phyloP scores from a whole-genome alignment of 345 rosid genomes.

The Punica granatum region DNA sequence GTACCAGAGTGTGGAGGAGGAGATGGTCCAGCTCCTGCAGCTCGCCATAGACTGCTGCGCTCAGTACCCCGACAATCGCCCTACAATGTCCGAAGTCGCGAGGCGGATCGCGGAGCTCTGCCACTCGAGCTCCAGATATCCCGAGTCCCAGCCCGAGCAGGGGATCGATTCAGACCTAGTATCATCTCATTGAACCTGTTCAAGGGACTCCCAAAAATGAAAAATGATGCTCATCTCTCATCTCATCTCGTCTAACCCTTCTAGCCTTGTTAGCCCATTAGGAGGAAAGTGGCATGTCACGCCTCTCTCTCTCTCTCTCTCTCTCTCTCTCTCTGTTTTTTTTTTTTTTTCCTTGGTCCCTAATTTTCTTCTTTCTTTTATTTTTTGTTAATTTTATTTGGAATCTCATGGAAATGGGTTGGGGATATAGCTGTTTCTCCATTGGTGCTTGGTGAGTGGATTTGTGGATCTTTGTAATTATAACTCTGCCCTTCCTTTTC shows the following conservation, averaged over 20 bases:
- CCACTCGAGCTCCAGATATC: conserved; percentile 21
- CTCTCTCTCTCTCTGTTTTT: neutral
- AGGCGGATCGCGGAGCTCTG: conserved; percentile 47
- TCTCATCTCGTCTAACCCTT: neutral
- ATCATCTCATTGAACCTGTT: neutral
- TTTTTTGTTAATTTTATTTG: no score
- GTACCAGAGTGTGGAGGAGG: conserved; percentile 65
- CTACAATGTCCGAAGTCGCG: conserved; percentile 57
- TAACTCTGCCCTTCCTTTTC: neutral
- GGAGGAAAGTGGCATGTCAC: neutral
- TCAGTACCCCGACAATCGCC: conserved; percentile 76
- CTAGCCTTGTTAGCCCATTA: neutral
- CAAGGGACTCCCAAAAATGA: neutral
- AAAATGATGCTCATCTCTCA: neutral
- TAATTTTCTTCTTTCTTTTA: neutral
- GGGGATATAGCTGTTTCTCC: conserved; percentile 2
- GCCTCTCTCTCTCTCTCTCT: neutral
- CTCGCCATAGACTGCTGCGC: conserved; percentile 79
- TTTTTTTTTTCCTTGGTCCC: neutral
- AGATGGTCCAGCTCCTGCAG: conserved; percentile 81
- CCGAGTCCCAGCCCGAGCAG: conserved; percentile 20
- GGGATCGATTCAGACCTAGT: conserved; percentile 14
- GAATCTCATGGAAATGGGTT: neutral
- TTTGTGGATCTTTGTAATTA: conserved; percentile 2
- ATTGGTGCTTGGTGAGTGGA: neutral